These are phyloP conservation scores for Usnea hakonensis DNA, from an alignment of 495 filamentous ascomycete genomes.

Conservation along the genomic window DNA sequence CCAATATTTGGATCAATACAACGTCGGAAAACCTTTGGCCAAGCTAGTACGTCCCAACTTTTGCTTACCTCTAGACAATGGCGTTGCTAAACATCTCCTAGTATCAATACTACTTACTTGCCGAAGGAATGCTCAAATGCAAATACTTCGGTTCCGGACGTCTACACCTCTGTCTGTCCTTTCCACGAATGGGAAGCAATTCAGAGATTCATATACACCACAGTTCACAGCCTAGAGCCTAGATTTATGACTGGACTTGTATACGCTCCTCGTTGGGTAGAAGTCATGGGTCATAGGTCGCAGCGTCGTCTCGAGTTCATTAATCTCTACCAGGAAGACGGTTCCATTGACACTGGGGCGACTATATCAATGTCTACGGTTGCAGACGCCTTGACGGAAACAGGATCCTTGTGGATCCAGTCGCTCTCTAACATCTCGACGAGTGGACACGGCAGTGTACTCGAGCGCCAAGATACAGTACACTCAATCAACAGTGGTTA, in stretches of 20 bases:
- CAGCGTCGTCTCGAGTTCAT: background rate
- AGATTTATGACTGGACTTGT: background rate
- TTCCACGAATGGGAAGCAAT: slow-evolving; percentile 11
- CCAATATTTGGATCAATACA: slow-evolving; percentile 25
- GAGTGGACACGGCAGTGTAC: background rate
- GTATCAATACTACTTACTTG: slow-evolving; percentile 3
- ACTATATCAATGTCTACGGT: no score
- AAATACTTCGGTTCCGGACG: background rate
- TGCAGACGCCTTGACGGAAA: slow-evolving; percentile 8
- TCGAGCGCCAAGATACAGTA: background rate
- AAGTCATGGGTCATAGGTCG: background rate
- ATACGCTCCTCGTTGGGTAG: background rate
- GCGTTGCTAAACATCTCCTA: background rate
- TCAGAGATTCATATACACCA: background rate
- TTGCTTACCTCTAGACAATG: background rate
- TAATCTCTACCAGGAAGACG: background rate
- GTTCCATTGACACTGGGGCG: no score
- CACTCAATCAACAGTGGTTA: background rate
- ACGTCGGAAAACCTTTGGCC: slow-evolving; percentile 24
- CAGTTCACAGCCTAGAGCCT: background rate
- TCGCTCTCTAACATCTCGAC: background rate
- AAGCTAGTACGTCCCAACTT: slow-evolving; percentile 1
- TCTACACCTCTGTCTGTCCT: slow-evolving; percentile 6
- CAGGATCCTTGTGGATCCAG: slow-evolving; percentile 1
- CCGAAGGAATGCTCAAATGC: background rate